Percentiles rank a stretch among this genome's conserved stretches.
These are phyloP conservation scores for Exidia glandulosa DNA, from an alignment of 768 basidiomycete genomes.

Conservation along the genomic window DNA sequence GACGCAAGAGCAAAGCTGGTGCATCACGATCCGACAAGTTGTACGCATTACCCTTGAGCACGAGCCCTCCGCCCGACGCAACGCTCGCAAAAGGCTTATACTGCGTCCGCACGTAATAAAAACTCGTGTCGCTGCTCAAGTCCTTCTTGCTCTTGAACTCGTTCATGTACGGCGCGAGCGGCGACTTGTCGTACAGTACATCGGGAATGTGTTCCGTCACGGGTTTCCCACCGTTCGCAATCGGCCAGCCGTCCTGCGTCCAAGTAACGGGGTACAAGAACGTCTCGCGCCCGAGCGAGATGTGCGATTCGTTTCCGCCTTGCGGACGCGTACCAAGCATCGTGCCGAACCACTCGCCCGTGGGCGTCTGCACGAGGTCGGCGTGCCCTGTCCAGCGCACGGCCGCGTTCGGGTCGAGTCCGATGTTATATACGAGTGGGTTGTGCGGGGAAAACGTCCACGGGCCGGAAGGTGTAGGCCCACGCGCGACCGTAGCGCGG, in stretches of 20 bases:
- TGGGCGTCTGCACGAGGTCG: conserved; percentile 1
- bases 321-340: conserved; percentile 3
- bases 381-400: conserved; percentile 2
- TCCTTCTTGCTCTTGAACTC: neutral
- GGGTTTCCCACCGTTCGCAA: neutral
- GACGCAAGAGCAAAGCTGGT: conserved; percentile 26
- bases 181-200: neutral
- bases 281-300: neutral
- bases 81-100: conserved; percentile 28
- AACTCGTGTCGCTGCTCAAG: conserved; percentile 5
- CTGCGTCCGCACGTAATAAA: conserved; percentile 30
- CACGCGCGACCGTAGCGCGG: neutral
- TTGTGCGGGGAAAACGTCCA: conserved; percentile 1
- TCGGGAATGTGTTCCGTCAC: neutral
- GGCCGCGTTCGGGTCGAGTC: neutral
- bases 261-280: conserved; percentile 1
- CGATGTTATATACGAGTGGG: neutral
- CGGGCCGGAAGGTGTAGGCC: neutral
- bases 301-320: neutral
- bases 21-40: conserved; percentile 29
- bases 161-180: neutral
- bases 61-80: conserved; percentile 18
- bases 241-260: conserved; percentile 1
- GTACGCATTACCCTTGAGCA: conserved; percentile 24
- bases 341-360: neutral